Conservation (phyloP, 192 early-diverging fungal species). For the Jimgerdemannia flammicorona region DNA sequence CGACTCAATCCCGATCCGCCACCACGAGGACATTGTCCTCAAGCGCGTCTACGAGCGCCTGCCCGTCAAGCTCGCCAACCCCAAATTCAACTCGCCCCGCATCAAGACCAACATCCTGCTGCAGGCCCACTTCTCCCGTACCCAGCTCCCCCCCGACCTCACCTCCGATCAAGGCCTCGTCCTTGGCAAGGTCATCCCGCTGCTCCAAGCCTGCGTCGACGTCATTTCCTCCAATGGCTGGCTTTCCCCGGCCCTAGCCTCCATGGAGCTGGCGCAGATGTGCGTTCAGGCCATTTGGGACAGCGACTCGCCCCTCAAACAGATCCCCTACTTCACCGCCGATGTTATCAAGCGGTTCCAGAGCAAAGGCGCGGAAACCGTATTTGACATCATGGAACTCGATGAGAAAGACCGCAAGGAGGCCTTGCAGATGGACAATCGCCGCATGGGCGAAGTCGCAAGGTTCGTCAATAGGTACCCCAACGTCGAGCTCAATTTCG, state of each 20-base stretch:
- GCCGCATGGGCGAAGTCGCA: constrained; percentile 78
- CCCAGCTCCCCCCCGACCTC: constrained; percentile 87
- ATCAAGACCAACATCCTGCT: constrained; percentile 91
- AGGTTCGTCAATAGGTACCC: constrained; percentile 91
- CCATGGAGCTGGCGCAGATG: constrained; percentile 99
- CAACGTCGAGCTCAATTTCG: constrained; percentile 78
- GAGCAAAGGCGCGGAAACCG: constrained; percentile 68
- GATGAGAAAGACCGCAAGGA: constrained; percentile 78
- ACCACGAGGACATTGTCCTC: constrained; percentile 85
- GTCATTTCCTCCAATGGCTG: constrained; percentile 91
- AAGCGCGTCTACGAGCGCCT: constrained; percentile 77
- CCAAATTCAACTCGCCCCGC: constrained; percentile 85
- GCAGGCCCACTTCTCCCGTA: constrained; percentile 93
- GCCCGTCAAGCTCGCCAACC: constrained; percentile 65
- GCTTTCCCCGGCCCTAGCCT: constrained; percentile 81
- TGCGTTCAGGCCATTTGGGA: constrained; percentile 97
- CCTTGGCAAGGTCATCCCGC: constrained; percentile 64
- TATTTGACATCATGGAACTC: constrained; percentile 94
- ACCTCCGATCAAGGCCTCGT: constrained; percentile 81
- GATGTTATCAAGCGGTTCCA: constrained; percentile 73
- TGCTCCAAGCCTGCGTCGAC: constrained; percentile 93
- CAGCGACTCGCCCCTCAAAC: constrained; percentile 83
- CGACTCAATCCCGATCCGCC: constrained; percentile 86
- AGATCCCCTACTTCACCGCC: constrained; percentile 82
- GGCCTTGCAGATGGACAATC: constrained; percentile 58